Percentiles rank a stretch among this genome's conserved stretches.
Conservation (phyloP, 2,329 filamentous ascomycete species). For the Nannizziopsis arthrosporioides region DNA sequence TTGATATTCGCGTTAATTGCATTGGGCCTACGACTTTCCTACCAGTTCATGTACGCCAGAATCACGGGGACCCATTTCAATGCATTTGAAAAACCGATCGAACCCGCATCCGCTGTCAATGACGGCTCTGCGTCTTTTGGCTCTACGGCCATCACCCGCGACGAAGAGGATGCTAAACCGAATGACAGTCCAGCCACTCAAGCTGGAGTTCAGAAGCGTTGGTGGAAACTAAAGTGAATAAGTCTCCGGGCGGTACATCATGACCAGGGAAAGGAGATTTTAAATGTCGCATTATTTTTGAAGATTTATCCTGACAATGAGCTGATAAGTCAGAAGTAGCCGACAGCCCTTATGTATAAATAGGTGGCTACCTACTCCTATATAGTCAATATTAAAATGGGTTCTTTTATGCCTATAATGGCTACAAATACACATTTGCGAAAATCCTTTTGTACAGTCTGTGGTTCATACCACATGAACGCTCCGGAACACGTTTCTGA, state of each 20-base stretch:
- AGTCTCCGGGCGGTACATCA: background rate
- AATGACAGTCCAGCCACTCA: background rate
- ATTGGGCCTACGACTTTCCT: slow-evolving; percentile 47
- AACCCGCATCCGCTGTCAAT: background rate
- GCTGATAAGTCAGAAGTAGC: no score
- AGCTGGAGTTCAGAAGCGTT: background rate
- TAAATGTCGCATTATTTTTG: no score
- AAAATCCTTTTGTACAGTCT: no score
- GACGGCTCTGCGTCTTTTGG: background rate
- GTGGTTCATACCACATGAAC: no score
- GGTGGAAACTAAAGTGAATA: slow-evolving; percentile 8
- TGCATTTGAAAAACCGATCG: slow-evolving; percentile 49
- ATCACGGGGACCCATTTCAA: slow-evolving; percentile 51
- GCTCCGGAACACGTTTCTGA: no score
- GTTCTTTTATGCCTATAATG: no score
- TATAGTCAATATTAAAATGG: no score
- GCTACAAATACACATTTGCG: no score
- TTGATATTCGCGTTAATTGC: slow-evolving; percentile 59
- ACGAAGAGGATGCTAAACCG: slow-evolving; percentile 11
- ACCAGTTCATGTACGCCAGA: slow-evolving; percentile 49
- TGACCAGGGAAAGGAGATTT: no score
- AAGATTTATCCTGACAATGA: no score
- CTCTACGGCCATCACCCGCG: background rate
- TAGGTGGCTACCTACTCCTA: no score
- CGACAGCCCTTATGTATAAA: no score